Conservation (phyloP, 257 asterid genomes). For the Nicotiana otophora region DNA sequence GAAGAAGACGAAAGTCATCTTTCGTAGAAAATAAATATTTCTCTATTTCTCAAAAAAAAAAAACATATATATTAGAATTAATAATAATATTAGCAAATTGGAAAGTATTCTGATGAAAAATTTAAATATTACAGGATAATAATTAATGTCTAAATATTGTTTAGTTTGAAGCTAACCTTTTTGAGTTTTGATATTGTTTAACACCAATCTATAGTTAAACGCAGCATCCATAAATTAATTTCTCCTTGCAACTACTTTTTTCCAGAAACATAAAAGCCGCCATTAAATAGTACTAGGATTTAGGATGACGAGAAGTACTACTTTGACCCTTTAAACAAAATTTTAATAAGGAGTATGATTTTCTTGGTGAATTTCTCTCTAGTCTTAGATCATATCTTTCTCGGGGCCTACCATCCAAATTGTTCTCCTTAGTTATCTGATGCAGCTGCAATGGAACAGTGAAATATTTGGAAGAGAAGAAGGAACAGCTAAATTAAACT, state of each 20-base stretch:
- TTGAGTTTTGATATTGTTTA: not conserved
- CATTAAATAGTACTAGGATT: not conserved
- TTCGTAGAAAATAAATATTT: too few relatives aligned
- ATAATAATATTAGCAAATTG: too few relatives aligned
- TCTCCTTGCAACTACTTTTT: not conserved
- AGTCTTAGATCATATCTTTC: not conserved
- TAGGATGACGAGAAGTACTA: not conserved
- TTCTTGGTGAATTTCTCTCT: not conserved
- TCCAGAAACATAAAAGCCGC: not conserved
- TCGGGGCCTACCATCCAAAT: not conserved
- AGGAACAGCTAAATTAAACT: too few relatives aligned
- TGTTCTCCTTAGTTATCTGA: not conserved
- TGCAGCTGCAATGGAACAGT: too few relatives aligned
- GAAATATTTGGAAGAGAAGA: too few relatives aligned
- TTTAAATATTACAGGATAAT: too few relatives aligned
- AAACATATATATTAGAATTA: too few relatives aligned
- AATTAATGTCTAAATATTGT: too few relatives aligned
- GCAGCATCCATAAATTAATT: not conserved
- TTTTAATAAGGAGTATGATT: not conserved
- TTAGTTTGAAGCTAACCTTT: not conserved
- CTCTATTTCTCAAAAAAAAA: too few relatives aligned
- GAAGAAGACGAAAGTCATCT: too few relatives aligned
- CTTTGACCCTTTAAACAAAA: not conserved
- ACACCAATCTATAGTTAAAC: not conserved
- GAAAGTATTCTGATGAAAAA: too few relatives aligned